Percentiles rank a stretch among this genome's conserved stretches.
phyloP scores from a whole-genome alignment of 208 protist species.

The Leishmania gerbilli region DNA sequence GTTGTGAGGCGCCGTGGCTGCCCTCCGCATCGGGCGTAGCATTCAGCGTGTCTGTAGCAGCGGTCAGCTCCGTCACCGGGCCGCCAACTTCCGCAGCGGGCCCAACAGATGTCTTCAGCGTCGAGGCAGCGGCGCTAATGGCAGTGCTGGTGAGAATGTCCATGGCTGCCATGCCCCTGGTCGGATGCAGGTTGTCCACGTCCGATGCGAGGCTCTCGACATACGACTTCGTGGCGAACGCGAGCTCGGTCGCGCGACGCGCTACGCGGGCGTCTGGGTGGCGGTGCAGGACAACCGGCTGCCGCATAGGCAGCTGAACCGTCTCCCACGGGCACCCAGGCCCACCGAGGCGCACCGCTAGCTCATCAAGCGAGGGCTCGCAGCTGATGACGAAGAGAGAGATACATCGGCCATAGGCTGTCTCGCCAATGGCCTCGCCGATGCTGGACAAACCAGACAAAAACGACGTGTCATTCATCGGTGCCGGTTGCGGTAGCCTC shows the following conservation, averaged over 20 bases:
- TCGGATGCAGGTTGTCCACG: constrained; percentile 14
- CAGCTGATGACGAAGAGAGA: constrained; percentile 38
- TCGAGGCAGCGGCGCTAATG: constrained; percentile 17
- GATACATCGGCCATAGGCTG: constrained; percentile 37
- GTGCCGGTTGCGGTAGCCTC: background rate
- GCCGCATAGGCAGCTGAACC: constrained; percentile 44
- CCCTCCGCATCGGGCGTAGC: background rate
- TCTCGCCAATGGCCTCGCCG: constrained; percentile 33
- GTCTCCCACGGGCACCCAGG: constrained; percentile 48
- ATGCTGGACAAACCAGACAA: constrained; percentile 44
- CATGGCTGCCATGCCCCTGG: constrained; percentile 22
- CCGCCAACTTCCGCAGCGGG: background rate
- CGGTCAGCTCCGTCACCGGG: constrained; percentile 6
- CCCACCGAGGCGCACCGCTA: constrained; percentile 62
- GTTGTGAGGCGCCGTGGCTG: background rate
- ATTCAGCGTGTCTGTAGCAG: background rate
- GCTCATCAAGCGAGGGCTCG: constrained; percentile 14
- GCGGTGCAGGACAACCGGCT: constrained; percentile 34
- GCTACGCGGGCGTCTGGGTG: constrained; percentile 9
- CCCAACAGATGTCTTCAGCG: background rate
- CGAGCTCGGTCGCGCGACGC: constrained; percentile 40
- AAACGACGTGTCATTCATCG: constrained; percentile 43
- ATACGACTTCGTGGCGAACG: constrained; percentile 33
- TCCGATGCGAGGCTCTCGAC: constrained; percentile 17
- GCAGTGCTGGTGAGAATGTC: constrained; percentile 26